phyloP scores from a whole-genome alignment of 1,284 basidiomycete species.

The Exsudoporus floridanus region DNA sequence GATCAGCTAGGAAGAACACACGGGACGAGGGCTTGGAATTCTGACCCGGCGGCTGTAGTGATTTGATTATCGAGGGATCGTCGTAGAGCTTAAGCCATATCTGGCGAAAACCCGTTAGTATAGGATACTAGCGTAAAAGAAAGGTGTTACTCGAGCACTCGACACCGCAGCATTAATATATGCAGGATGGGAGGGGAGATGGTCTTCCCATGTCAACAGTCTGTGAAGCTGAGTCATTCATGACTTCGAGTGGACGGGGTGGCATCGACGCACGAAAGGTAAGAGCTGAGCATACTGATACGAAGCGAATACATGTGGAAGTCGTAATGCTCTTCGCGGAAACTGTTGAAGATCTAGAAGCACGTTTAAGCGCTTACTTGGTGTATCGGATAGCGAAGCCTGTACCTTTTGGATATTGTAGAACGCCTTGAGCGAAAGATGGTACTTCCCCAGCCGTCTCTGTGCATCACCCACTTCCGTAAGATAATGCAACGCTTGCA shows the following conservation, averaged over 20 bases:
- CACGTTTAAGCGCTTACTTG: conserved; percentile 2
- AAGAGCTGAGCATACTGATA: conserved; percentile 85
- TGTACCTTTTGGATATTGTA: conserved; percentile 71
- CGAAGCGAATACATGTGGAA: conserved; percentile 96
- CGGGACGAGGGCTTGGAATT: background rate
- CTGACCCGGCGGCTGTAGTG: conserved; percentile 36
- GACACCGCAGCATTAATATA: conserved; percentile 77
- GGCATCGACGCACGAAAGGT: conserved; percentile 61
- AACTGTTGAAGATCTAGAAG: conserved; percentile 75
- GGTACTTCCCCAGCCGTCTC: conserved; percentile 63
- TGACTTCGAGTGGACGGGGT: background rate
- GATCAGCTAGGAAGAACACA: conserved; percentile 33
- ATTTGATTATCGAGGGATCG: conserved; percentile 60
- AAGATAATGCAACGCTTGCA: conserved; percentile 93
- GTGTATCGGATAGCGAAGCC: conserved; percentile 12
- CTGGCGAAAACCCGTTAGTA: conserved; percentile 37
- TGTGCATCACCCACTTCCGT: conserved; percentile 81
- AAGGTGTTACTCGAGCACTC: conserved; percentile 56
- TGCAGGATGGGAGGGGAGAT: conserved; percentile 69
- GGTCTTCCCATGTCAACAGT: conserved; percentile 82
- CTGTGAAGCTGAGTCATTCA: conserved; percentile 39
- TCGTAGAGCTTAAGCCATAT: conserved; percentile 79
- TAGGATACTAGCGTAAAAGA: conserved; percentile 7
- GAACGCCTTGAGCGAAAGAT: conserved; percentile 87
- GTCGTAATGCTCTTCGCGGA: conserved; percentile 97